phyloP scores from a whole-genome alignment of 192 early-diverging fungal genomes.

The Obelidium mucronatum region DNA sequence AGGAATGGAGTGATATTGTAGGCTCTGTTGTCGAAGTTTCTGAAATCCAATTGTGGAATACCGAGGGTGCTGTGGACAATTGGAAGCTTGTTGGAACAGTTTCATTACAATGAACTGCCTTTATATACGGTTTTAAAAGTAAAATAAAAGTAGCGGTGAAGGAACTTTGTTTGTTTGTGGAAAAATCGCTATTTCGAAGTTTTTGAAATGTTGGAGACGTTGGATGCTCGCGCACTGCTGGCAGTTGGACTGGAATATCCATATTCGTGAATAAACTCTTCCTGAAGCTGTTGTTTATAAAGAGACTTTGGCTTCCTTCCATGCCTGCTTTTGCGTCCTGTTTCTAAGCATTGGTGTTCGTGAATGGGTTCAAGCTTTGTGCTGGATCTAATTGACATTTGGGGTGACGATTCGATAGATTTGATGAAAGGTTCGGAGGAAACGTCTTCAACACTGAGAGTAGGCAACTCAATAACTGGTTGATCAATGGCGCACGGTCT shows the following conservation, averaged over 20 bases:
- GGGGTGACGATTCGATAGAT: neutral
- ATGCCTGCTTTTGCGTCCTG: neutral
- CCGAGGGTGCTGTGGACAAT: constrained; percentile 3
- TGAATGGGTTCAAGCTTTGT: neutral
- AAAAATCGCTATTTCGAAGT: too few species aligned
- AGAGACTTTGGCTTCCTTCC: neutral
- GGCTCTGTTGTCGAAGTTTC: neutral
- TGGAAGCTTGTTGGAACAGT: constrained; percentile 21
- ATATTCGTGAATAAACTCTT: neutral
- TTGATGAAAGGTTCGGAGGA: neutral
- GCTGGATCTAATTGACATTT: neutral
- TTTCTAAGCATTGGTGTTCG: neutral
- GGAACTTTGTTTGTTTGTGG: too few species aligned
- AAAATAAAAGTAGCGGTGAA: neutral
- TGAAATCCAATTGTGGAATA: constrained; percentile 21
- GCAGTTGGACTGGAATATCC: too few species aligned
- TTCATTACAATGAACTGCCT: neutral
- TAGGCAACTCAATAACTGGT: neutral
- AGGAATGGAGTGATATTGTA: constrained; percentile 12
- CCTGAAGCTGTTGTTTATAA: neutral
- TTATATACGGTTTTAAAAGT: neutral
- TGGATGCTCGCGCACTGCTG: too few species aligned
- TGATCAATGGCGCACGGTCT: neutral
- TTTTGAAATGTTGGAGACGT: too few species aligned
- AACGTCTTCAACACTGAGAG: neutral